These are phyloP conservation scores for baker's yeast (Saccharomyces cerevisiae) DNA, from an alignment of 805 yeast species.

Conservation along the genomic window DNA sequence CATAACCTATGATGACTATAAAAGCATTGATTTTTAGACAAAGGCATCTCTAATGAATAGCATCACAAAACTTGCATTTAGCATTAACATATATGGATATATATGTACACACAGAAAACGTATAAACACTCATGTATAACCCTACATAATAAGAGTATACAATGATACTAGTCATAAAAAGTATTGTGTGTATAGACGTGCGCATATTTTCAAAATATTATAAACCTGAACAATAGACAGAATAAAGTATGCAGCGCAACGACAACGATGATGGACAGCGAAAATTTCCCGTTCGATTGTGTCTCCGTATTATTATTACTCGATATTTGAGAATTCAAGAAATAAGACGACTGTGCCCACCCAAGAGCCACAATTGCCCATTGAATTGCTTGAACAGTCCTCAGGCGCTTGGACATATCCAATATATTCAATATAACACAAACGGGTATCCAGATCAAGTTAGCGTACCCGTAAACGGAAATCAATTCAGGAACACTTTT, in stretches of 20 bases:
- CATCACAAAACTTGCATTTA: not conserved
- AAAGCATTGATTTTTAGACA: slow-evolving; percentile 13
- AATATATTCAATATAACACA: slow-evolving; percentile 34
- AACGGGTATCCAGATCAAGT: slow-evolving; percentile 78
- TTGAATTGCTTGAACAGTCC: not conserved
- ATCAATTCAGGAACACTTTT: slow-evolving; percentile 44
- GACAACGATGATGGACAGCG: slow-evolving; percentile 6
- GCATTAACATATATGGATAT: slow-evolving; percentile 1
- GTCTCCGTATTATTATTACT: not conserved
- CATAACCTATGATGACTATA: slow-evolving; percentile 14
- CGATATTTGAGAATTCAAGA: slow-evolving; percentile 3
- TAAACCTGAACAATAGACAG: slow-evolving; percentile 13
- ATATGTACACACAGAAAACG: not conserved
- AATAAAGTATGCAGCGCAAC: slow-evolving; percentile 14
- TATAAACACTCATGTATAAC: slow-evolving; percentile 1
- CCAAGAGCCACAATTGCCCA: slow-evolving; percentile 6
- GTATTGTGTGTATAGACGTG: not conserved
- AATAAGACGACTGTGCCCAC: slow-evolving; percentile 6
- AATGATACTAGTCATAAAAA: not conserved
- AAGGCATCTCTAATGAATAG: not conserved
- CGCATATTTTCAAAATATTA: slow-evolving; percentile 9
- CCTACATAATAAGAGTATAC: not conserved
- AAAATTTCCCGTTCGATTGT: slow-evolving; percentile 1
- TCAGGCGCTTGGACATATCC: slow-evolving; percentile 1
- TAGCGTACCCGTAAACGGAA: slow-evolving; percentile 79